A percentile compares a stretch with the other conserved stretches of the same genome.
Evolutionary conservation across 2,329 filamentous ascomycete genomes (phyloP).

Genomic region (Xylaria sp.): DNA sequence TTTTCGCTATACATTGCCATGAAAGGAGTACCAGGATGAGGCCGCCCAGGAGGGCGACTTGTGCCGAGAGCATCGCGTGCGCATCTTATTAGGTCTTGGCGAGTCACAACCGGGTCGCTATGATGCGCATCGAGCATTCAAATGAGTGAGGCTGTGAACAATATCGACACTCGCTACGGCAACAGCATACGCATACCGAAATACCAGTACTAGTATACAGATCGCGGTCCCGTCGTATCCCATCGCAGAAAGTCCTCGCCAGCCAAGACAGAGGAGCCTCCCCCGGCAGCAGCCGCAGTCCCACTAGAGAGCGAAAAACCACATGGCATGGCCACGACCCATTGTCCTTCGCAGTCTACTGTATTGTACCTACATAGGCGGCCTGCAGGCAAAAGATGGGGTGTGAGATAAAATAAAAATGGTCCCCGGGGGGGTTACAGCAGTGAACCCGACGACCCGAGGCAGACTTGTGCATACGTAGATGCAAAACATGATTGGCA

Average conservation of each 20-base stretch:
- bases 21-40: conserved; percentile 9
- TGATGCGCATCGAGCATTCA: background rate
- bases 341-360: conserved; percentile 9
- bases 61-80: conserved; percentile 11
- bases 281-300: conserved; percentile 38
- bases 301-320: conserved; percentile 30
- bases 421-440: conserved; percentile 19
- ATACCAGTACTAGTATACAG: background rate
- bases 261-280: conserved; percentile 24
- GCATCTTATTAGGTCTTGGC: conserved; percentile 11
- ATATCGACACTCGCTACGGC: background rate
- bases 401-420: conserved; percentile 21
- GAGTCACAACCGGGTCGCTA: background rate
- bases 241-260: conserved; percentile 28
- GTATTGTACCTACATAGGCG: conserved; percentile 6
- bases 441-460: conserved; percentile 19
- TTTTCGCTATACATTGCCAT: background rate
- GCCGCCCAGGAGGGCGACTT: conserved; percentile 11
- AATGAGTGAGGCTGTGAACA: conserved; percentile 1
- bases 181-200: background rate
- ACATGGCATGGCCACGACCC: conserved; percentile 35
- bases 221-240: conserved; percentile 20
- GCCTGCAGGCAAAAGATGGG: conserved; percentile 25
- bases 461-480: conserved; percentile 24
- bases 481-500: conserved; percentile 33